Percentiles rank a stretch among this genome's conserved stretches.
Evolutionary conservation across 805 yeast species (phyloP).

Genomic region (Dipodascus geniculatus): DNA sequence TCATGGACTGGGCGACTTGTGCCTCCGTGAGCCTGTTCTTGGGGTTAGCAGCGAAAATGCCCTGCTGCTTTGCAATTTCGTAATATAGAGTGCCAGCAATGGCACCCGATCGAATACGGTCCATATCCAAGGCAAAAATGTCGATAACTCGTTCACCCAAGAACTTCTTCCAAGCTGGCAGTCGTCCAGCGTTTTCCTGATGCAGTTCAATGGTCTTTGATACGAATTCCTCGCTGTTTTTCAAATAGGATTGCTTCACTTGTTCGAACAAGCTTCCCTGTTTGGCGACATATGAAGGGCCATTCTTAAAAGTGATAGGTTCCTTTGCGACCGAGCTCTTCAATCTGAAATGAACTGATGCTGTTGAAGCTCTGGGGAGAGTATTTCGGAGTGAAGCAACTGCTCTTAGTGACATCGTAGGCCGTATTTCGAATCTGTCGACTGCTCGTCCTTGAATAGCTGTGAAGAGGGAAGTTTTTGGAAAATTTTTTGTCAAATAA

Average conservation of each 20-base stretch:
- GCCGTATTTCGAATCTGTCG: too few relatives aligned
- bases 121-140: constrained; percentile 74
- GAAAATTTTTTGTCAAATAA: not conserved
- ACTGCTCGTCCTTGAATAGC: too few relatives aligned
- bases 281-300: not conserved
- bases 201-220: not conserved
- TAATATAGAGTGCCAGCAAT: constrained; percentile 85
- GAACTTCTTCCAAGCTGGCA: constrained; percentile 22
- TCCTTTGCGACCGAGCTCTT: not conserved
- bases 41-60: constrained; percentile 35
- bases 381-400: not conserved
- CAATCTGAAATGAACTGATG: not conserved
- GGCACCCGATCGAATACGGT: constrained; percentile 83
- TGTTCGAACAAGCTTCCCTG: not conserved
- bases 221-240: not conserved
- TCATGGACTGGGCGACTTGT: constrained; percentile 27
- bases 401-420: not conserved
- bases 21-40: constrained; percentile 22
- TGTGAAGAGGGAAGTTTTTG: too few relatives aligned
- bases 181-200: not conserved
- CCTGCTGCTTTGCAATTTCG: constrained; percentile 79
- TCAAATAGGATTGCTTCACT: not conserved
- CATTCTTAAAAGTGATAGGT: not conserved
- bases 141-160: constrained; percentile 24
- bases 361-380: not conserved